Evolutionary conservation across 129 eudicot species (phyloP).

Genomic region (Pulicaria dysenterica): DNA sequence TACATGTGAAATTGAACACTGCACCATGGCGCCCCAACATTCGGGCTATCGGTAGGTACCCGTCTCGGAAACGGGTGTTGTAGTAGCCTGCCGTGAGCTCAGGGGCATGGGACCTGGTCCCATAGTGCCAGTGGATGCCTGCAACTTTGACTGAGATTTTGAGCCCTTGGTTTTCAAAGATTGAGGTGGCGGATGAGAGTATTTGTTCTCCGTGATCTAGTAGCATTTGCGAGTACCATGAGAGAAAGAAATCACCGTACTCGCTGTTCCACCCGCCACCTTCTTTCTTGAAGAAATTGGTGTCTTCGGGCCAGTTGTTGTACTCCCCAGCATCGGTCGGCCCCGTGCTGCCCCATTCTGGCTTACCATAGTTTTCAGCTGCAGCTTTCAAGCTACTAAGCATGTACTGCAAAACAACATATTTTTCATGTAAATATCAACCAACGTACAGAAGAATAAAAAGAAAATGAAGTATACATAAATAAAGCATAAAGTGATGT

Average conservation of each 20-base stretch:
- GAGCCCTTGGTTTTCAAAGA: slow-evolving; percentile 50
- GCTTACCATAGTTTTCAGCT: slow-evolving; percentile 82
- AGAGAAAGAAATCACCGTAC: slow-evolving; percentile 89
- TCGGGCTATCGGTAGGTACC: slow-evolving; percentile 74
- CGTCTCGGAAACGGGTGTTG: slow-evolving; percentile 70
- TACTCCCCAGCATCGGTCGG: slow-evolving; percentile 93
- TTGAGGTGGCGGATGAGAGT: slow-evolving; percentile 50
- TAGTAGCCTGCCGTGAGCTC: slow-evolving; percentile 92
- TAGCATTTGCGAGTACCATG: slow-evolving; percentile 92
- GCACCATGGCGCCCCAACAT: slow-evolving; percentile 76
- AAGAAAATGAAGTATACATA: background rate
- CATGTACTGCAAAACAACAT: slow-evolving; percentile 71
- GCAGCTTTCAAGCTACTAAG: slow-evolving; percentile 81
- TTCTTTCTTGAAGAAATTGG: slow-evolving; percentile 86
- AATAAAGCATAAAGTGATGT: too few species aligned
- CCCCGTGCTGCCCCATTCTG: slow-evolving; percentile 93
- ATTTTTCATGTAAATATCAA: slow-evolving; percentile 17
- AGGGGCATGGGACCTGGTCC: slow-evolving; percentile 86
- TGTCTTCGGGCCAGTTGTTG: slow-evolving; percentile 98
- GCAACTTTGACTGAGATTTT: slow-evolving; percentile 60
- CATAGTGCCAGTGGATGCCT: slow-evolving; percentile 94
- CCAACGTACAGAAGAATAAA: background rate
- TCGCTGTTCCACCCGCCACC: slow-evolving; percentile 74
- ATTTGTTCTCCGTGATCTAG: slow-evolving; percentile 85
- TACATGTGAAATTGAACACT: slow-evolving; percentile 81